Evolutionary conservation across 768 basidiomycete genomes (phyloP).

Genomic region (Serendipita indica): DNA sequence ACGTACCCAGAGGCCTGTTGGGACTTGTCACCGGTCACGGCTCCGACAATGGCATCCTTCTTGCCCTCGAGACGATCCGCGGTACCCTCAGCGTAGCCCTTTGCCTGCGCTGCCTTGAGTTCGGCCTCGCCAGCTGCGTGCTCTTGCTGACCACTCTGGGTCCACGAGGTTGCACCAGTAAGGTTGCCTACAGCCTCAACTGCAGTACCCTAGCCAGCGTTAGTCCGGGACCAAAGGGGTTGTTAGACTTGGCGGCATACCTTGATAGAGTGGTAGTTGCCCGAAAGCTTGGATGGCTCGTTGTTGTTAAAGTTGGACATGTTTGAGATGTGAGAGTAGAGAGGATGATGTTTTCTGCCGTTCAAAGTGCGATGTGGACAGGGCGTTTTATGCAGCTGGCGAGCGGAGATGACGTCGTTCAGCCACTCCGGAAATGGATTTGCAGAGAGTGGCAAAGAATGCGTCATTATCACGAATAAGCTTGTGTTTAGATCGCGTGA

Average conservation of each 20-base stretch:
- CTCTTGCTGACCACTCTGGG: slow-evolving; percentile 34
- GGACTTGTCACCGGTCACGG: slow-evolving; percentile 39
- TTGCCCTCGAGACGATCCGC: slow-evolving; percentile 34
- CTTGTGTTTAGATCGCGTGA: too few relatives aligned
- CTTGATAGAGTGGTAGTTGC: slow-evolving; percentile 32
- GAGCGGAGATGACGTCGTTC: too few relatives aligned
- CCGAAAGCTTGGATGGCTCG: slow-evolving; percentile 27
- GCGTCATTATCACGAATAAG: too few relatives aligned
- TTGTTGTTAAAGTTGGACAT: slow-evolving; percentile 6
- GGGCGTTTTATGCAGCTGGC: too few relatives aligned
- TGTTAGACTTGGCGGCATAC: background rate
- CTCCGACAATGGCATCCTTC: slow-evolving; percentile 39
- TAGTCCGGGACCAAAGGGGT: background rate
- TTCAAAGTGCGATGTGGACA: too few relatives aligned
- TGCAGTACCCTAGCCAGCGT: slow-evolving; percentile 24
- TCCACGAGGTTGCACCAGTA: slow-evolving; percentile 29
- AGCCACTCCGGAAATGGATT: too few relatives aligned
- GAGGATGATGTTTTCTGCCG: too few relatives aligned
- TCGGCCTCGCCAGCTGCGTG: slow-evolving; percentile 23
- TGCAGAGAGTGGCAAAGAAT: too few relatives aligned
- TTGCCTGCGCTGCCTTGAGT: slow-evolving; percentile 18
- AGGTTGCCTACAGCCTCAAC: slow-evolving; percentile 6
- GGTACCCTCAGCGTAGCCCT: slow-evolving; percentile 37
- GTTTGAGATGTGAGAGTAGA: background rate
- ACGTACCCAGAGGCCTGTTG: slow-evolving; percentile 34